Percentiles rank a stretch among this genome's conserved stretches.
These are phyloP conservation scores for Reticulascus tulasneorum DNA, from an alignment of 2,329 filamentous ascomycete genomes.

Conservation along the genomic window DNA sequence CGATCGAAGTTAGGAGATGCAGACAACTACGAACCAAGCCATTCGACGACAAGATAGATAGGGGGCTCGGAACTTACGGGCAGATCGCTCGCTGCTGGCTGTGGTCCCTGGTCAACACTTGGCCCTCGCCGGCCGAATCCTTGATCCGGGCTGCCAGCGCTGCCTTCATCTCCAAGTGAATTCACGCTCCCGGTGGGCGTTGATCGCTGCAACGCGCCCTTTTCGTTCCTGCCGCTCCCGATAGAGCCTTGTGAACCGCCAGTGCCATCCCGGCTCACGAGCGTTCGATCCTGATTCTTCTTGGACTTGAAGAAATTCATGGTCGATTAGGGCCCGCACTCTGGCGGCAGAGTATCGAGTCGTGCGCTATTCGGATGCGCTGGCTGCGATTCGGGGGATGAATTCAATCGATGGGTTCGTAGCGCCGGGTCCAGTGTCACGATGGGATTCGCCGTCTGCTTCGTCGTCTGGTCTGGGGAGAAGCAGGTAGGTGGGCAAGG, in stretches of 20 bases:
- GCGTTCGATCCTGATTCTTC: slow-evolving; percentile 64
- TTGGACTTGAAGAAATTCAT: slow-evolving; percentile 87
- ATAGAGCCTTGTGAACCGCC: slow-evolving; percentile 41
- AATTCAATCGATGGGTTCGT: slow-evolving; percentile 9
- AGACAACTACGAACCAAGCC: slow-evolving; percentile 9
- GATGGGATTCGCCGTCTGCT: slow-evolving; percentile 1
- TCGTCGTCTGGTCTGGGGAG: slow-evolving; percentile 3
- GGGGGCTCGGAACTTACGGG: slow-evolving; percentile 30
- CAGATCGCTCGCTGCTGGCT: slow-evolving; percentile 27
- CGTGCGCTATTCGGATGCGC: slow-evolving; percentile 15
- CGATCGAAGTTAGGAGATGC: slow-evolving; percentile 19
- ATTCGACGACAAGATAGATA: not conserved
- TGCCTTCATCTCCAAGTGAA: slow-evolving; percentile 59
- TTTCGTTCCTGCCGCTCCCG: slow-evolving; percentile 50
- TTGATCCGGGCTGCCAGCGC: slow-evolving; percentile 62
- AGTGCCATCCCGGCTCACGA: slow-evolving; percentile 52
- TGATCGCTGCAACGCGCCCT: slow-evolving; percentile 52
- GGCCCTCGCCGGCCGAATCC: slow-evolving; percentile 53
- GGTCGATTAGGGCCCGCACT: slow-evolving; percentile 38
- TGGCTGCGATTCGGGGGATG: slow-evolving; percentile 4
- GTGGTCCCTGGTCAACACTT: slow-evolving; percentile 45
- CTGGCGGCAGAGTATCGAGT: slow-evolving; percentile 17
- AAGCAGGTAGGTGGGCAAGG: slow-evolving; percentile 2
- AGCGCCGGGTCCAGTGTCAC: slow-evolving; percentile 1
- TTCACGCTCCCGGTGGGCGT: slow-evolving; percentile 76